Percentiles rank a stretch among this genome's conserved stretches.
Evolutionary conservation across 1,139 yeast genomes (phyloP).

Genomic region (Blastobotrys serpentis): DNA sequence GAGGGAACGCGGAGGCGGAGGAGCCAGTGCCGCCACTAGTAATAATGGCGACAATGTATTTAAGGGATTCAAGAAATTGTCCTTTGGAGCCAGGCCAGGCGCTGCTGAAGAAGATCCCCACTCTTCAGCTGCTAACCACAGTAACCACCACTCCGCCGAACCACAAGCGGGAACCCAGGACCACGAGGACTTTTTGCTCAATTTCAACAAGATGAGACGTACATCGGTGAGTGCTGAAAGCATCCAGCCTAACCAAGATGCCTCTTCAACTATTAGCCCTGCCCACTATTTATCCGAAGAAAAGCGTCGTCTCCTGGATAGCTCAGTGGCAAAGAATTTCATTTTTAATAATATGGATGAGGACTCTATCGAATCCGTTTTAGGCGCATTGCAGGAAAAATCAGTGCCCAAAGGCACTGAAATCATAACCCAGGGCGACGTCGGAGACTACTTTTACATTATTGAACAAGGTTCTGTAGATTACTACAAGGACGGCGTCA

Average conservation of each 20-base stretch:
- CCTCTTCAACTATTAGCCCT: conserved; percentile 6
- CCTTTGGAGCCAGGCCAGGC: conserved; percentile 12
- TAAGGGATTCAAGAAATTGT: conserved; percentile 16
- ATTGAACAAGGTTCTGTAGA: conserved; percentile 85
- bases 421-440: conserved; percentile 91
- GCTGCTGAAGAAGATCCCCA: conserved; percentile 5
- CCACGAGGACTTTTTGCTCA: conserved; percentile 21
- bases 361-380: conserved; percentile 71
- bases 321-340: conserved; percentile 75
- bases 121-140: background rate
- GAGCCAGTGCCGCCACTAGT: no score
- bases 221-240: conserved; percentile 81
- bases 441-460: conserved; percentile 91
- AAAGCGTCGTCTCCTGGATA: conserved; percentile 67
- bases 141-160: background rate
- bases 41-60: conserved; percentile 1
- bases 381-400: conserved; percentile 78
- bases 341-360: conserved; percentile 74
- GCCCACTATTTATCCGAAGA: conserved; percentile 38
- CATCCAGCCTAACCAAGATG: conserved; percentile 23
- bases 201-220: conserved; percentile 77
- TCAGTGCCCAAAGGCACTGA: conserved; percentile 56
- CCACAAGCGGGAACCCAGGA: background rate
- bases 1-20: conserved; percentile 43
- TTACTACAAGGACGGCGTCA: conserved; percentile 68